Evolutionary conservation across 2,329 filamentous ascomycete genomes (phyloP).

Genomic region (Talaromyces sp.): DNA sequence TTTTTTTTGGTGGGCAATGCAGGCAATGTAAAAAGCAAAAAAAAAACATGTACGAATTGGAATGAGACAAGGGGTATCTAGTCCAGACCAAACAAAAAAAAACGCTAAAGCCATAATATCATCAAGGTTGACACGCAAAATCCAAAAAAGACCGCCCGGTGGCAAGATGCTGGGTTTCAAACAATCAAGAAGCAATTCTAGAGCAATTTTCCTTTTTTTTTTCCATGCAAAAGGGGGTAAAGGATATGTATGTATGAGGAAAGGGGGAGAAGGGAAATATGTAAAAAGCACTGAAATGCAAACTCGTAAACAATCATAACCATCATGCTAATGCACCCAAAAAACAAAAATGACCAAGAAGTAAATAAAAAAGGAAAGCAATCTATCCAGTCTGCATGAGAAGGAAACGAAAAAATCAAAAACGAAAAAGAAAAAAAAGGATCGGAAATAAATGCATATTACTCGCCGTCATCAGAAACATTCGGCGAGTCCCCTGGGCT

Average conservation of each 20-base stretch:
- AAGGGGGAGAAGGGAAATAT: not conserved
- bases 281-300: not conserved
- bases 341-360: not conserved
- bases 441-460: conserved; percentile 6
- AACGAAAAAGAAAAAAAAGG: not conserved
- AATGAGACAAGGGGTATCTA: conserved; percentile 9
- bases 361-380: not conserved
- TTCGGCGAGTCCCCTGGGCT: conserved; percentile 26
- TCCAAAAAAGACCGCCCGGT: not conserved
- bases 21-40: not conserved
- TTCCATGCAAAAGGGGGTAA: conserved; percentile 3
- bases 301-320: conserved; percentile 3
- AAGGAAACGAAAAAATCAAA: not conserved
- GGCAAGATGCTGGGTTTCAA: not conserved
- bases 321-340: conserved; percentile 5
- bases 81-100: not conserved
- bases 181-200: not conserved
- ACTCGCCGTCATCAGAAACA: conserved; percentile 28
- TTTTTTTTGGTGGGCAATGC: not conserved
- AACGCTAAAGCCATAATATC: not conserved
- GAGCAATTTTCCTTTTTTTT: not conserved
- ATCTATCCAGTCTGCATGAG: not conserved
- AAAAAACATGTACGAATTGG: not conserved
- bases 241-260: conserved; percentile 1
- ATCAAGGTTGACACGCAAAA: not conserved